Evolutionary conservation across 495 filamentous ascomycete genomes (phyloP).

Genomic region (Apiosordaria backusii): DNA sequence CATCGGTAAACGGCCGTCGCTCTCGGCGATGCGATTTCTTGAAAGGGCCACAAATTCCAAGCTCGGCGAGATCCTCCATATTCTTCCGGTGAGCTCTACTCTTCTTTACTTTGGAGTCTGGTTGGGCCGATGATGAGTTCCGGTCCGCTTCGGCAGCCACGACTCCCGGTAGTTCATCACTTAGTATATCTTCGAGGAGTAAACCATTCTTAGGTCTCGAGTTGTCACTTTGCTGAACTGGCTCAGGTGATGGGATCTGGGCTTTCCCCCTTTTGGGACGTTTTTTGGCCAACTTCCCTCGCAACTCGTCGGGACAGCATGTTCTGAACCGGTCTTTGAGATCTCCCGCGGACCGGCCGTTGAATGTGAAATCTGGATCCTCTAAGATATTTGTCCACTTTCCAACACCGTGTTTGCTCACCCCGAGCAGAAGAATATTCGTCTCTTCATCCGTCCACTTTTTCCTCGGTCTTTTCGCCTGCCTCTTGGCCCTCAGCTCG

Average conservation of each 20-base stretch:
- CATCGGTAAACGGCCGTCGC: constrained; percentile 62
- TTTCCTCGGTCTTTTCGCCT: constrained; percentile 47
- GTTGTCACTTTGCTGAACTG: constrained; percentile 11
- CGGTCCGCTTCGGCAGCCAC: constrained; percentile 6
- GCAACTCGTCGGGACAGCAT: constrained; percentile 62
- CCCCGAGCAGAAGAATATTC: constrained; percentile 68
- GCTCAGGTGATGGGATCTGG: neutral
- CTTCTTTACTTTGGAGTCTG: constrained; percentile 39
- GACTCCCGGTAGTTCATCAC: constrained; percentile 29
- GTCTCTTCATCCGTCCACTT: constrained; percentile 88
- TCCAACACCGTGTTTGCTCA: constrained; percentile 77
- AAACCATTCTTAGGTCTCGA: constrained; percentile 36
- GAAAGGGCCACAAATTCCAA: constrained; percentile 55
- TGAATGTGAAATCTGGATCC: constrained; percentile 69
- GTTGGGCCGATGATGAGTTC: neutral
- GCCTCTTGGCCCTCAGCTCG: constrained; percentile 35
- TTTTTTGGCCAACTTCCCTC: constrained; percentile 34
- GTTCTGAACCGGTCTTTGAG: constrained; percentile 84
- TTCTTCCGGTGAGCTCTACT: constrained; percentile 53
- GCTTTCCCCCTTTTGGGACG: constrained; percentile 4
- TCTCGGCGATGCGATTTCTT: constrained; percentile 52
- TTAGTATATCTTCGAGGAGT: constrained; percentile 47
- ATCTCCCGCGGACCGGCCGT: constrained; percentile 71
- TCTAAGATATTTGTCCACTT: constrained; percentile 85
- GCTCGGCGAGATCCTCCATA: constrained; percentile 51